Evolutionary conservation across 345 rosid species (phyloP), one percentile per base, ranked within the genome.

Genomic region (Cardamine chenopodiifolia): DNA sequence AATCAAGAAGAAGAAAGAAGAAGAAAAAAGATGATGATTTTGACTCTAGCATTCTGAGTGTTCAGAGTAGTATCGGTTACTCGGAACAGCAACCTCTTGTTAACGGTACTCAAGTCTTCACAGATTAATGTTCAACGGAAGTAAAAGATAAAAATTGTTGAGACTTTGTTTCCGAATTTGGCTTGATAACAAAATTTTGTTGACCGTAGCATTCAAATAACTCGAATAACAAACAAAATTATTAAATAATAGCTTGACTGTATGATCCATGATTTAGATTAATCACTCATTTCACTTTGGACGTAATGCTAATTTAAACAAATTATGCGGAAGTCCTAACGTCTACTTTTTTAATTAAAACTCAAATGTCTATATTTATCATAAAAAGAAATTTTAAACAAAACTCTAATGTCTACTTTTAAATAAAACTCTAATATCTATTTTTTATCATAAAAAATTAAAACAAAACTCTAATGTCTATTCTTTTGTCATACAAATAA

Each of bases 41-140:
- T 49, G 93, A 88, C 80, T 91, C 80, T 76, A 88, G 95, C 86
- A 80, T 91, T 79, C 73, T 91, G 57, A 76, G 88, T 17, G 90
- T 82, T 58, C 62, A 80, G 8, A 80, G 77, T 57, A 77, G 75
- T 63, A 70, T 81, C 6, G 76, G 75, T 60, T 56, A 77, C 54
- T 63, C 86, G 39, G 72, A 85, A 50, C 90, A 89, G 68, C 92
- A 88, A 70, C 96, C 98, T 50, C 61, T 86, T 29, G 96, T 89
- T 66, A 89, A 89, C 78, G 97, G 98, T 71, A 84, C 94, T 28
- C 88, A 76, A 82, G 81, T 87, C 86, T 26, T 80, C 84, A n/a
- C 83, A 77, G 52, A 68, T 86, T 83, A 58, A 76, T 63, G 71
- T 54, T 67, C 88, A 86, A 86, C 23, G 80, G 75, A 71, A 88